phyloP scores from a whole-genome alignment of 1,284 basidiomycete genomes.

The Ceratobasidium sp. region DNA sequence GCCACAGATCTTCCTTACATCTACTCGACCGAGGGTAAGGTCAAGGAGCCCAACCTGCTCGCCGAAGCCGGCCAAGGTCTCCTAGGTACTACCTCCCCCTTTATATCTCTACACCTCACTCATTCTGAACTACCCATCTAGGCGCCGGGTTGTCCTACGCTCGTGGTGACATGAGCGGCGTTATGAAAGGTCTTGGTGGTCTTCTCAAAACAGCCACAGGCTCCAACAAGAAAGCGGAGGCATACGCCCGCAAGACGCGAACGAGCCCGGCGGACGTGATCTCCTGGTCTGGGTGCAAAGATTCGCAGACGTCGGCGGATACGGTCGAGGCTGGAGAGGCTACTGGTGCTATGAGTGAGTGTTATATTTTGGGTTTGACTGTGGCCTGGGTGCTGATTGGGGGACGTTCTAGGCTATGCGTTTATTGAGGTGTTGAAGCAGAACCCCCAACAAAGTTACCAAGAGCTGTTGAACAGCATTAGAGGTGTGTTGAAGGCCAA shows the following conservation, averaged over 20 bases:
- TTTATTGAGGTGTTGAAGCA: conserved; percentile 75
- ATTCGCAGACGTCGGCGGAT: conserved; percentile 93
- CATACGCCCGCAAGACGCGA: conserved; percentile 72
- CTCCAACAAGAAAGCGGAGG: conserved; percentile 68
- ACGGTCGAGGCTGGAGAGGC: conserved; percentile 83
- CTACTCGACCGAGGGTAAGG: conserved; percentile 92
- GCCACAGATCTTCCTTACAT: conserved; percentile 70
- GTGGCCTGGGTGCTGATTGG: neutral
- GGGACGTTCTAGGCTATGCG: conserved; percentile 64
- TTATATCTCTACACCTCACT: neutral
- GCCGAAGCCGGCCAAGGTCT: conserved; percentile 83
- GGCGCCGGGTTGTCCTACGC: conserved; percentile 77
- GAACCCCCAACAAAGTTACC: conserved; percentile 83
- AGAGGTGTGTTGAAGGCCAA: conserved; percentile 71
- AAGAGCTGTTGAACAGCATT: conserved; percentile 80
- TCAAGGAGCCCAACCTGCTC: conserved; percentile 91
- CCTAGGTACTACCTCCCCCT: conserved; percentile 56
- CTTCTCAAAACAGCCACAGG: conserved; percentile 59
- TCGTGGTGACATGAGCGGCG: conserved; percentile 81
- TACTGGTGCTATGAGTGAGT: conserved; percentile 83
- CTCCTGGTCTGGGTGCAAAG: conserved; percentile 92
- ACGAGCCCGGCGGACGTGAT: conserved; percentile 87
- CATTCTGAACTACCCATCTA: neutral
- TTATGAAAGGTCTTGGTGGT: conserved; percentile 63
- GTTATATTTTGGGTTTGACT: neutral